A percentile compares a stretch with the other conserved stretches of the same genome.
These are phyloP conservation scores for Lotus japonicus DNA, from an alignment of 306 rosid species.

Conservation along the genomic window DNA sequence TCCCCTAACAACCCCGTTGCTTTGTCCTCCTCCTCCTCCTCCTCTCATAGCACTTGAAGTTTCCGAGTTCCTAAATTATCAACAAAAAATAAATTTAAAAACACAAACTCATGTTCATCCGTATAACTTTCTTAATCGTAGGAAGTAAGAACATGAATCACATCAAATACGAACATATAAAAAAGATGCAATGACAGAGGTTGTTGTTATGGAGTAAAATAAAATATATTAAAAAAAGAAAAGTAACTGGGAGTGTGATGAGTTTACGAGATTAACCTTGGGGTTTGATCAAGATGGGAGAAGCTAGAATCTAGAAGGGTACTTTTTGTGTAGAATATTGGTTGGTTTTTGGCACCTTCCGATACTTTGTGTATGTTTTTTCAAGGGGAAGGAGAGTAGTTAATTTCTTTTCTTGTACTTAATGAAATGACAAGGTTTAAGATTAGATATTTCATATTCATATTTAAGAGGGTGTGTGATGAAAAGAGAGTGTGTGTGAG, in stretches of 20 bases:
- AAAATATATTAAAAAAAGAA: neutral
- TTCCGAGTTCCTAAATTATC: slow-evolving; percentile 66
- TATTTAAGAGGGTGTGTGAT: neutral
- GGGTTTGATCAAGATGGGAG: slow-evolving; percentile 34
- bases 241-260: slow-evolving; percentile 15
- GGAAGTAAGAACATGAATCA: slow-evolving; percentile 6
- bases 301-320: slow-evolving; percentile 24
- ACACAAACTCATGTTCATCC: too few relatives aligned
- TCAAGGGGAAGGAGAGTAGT: slow-evolving; percentile 24
- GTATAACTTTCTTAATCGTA: neutral
- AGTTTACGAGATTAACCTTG: slow-evolving; percentile 66
- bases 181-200: neutral
- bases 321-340: slow-evolving; percentile 36
- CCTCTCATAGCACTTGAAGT: slow-evolving; percentile 77
- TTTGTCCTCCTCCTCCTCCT: slow-evolving; percentile 33
- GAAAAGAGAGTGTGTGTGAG: neutral
- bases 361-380: slow-evolving; percentile 10
- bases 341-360: slow-evolving; percentile 33
- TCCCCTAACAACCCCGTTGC: slow-evolving; percentile 74
- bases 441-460: slow-evolving; percentile 11
- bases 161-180: slow-evolving; percentile 10
- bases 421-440: slow-evolving; percentile 8
- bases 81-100: neutral
- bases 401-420: slow-evolving; percentile 22
- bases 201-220: neutral